Evolutionary conservation across 2,329 filamentous ascomycete species (phyloP).

Genomic region (Chaetomium olivaceum): DNA sequence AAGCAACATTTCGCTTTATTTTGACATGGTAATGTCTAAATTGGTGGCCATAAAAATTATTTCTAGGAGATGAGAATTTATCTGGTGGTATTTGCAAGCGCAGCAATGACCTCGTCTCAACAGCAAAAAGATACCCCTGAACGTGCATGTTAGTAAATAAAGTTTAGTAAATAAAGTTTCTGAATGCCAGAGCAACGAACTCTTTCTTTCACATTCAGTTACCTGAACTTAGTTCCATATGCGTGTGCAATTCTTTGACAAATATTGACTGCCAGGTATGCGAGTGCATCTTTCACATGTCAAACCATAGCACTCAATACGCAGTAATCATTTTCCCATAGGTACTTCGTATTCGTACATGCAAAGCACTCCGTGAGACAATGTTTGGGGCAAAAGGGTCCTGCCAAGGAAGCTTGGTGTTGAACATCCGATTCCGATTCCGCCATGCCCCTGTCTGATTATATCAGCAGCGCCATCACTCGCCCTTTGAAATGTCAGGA

Average conservation of each 20-base stretch:
- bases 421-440: no score
- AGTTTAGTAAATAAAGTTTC: background rate
- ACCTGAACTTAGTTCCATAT: background rate
- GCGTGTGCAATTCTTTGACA: no score
- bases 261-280: no score
- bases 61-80: background rate
- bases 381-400: no score
- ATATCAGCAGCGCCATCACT: constrained; percentile 14
- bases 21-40: background rate
- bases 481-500: constrained; percentile 20
- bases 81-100: background rate
- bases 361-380: no score
- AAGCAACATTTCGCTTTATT: background rate
- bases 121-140: background rate
- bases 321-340: no score
- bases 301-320: no score
- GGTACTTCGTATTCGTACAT: no score
- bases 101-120: background rate
- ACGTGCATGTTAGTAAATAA: background rate
- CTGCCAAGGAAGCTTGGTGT: constrained; percentile 1
- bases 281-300: no score
- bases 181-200: background rate
- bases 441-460: background rate
- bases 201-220: no score
- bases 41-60: background rate